These are phyloP conservation scores for Trifolium dubium DNA, from an alignment of 306 rosid genomes.

Conservation along the genomic window DNA sequence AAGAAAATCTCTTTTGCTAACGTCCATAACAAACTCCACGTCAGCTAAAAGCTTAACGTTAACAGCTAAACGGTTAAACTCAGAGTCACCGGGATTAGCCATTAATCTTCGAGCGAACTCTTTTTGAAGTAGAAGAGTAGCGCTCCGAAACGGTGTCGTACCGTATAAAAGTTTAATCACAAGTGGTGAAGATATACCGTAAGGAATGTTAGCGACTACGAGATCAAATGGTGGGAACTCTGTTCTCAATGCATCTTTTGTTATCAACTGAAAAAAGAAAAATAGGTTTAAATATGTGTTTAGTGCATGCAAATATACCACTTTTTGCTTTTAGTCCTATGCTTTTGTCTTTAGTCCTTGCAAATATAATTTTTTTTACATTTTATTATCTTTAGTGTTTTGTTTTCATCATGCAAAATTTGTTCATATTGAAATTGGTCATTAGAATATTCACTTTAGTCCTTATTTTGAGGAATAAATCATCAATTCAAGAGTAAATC, in stretches of 20 bases:
- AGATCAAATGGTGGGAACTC: slow-evolving; percentile 76
- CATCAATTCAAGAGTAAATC: no score
- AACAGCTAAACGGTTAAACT: slow-evolving; percentile 78
- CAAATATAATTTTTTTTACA: no score
- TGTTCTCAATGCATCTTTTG: slow-evolving; percentile 70
- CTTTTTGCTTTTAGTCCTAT: no score
- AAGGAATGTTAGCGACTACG: slow-evolving; percentile 89
- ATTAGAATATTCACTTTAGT: no score
- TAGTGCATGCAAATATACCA: no score
- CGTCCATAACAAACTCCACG: slow-evolving; percentile 77
- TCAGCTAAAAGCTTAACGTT: slow-evolving; percentile 78
- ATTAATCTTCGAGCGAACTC: slow-evolving; percentile 83
- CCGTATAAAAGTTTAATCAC: slow-evolving; percentile 69
- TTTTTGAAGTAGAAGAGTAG: slow-evolving; percentile 89
- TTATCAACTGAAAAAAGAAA: slow-evolving; percentile 57
- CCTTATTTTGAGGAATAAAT: no score
- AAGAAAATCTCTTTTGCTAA: slow-evolving; percentile 86
- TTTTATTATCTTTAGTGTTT: no score
- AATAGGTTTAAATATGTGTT: neutral
- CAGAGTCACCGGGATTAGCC: slow-evolving; percentile 78
- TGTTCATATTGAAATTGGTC: no score
- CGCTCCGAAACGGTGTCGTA: slow-evolving; percentile 58
- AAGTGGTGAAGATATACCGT: slow-evolving; percentile 82
- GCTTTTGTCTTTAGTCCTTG: no score
- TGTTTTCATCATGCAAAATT: no score